These are phyloP conservation scores for Hygrocybe coccinea DNA, from an alignment of 768 basidiomycete species.

Conservation along the genomic window DNA sequence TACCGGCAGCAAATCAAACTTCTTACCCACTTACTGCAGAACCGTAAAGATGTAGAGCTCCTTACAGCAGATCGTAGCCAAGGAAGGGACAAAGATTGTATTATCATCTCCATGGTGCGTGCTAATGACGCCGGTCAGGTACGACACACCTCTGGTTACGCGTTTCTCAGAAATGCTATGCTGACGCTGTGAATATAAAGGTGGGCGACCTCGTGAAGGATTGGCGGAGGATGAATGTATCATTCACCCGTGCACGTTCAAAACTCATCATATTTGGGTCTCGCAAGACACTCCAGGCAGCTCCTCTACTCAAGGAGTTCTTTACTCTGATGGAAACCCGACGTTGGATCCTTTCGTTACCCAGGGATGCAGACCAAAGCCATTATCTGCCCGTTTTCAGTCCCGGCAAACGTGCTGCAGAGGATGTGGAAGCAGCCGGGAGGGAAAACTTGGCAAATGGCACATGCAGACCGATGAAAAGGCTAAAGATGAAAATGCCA, in stretches of 20 bases:
- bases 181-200: constrained; percentile 35
- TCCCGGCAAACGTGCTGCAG: constrained; percentile 28
- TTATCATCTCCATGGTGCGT: constrained; percentile 88
- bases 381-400: constrained; percentile 35
- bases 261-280: constrained; percentile 93
- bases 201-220: constrained; percentile 91
- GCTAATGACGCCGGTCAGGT: constrained; percentile 78
- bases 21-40: constrained; percentile 58
- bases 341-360: constrained; percentile 67
- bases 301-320: constrained; percentile 66
- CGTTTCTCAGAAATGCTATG: too few relatives aligned
- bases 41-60: constrained; percentile 63
- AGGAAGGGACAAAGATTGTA: constrained; percentile 92
- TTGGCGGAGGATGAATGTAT: constrained; percentile 95
- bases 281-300: constrained; percentile 61
- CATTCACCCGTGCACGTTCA: constrained; percentile 86
- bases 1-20: constrained; percentile 97
- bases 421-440: constrained; percentile 13
- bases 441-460: constrained; percentile 12
- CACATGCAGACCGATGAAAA: constrained; percentile 32
- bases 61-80: constrained; percentile 92
- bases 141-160: constrained; percentile 27
- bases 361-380: constrained; percentile 45
- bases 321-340: constrained; percentile 67
- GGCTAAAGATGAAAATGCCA: constrained; percentile 27